These are phyloP conservation scores for Boletus rubescentipes DNA, from an alignment of 768 basidiomycete species.

Conservation along the genomic window DNA sequence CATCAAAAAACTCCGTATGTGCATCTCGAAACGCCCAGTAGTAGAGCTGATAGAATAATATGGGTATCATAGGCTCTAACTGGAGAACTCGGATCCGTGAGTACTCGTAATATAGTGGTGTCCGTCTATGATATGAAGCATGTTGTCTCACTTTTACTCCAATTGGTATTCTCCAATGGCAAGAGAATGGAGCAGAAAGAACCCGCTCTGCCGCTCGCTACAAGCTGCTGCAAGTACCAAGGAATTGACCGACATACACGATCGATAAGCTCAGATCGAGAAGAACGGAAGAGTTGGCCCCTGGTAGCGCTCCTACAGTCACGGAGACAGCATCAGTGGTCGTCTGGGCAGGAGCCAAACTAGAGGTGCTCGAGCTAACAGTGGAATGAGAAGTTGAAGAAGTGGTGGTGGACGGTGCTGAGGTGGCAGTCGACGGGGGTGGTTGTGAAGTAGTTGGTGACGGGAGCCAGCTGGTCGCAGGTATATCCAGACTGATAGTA, in stretches of 20 bases:
- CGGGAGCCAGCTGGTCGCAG: conserved; percentile 23
- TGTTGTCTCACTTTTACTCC: conserved; percentile 17
- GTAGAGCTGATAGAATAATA: conserved; percentile 16
- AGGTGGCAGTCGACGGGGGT: conserved; percentile 25
- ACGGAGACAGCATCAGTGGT: conserved; percentile 13
- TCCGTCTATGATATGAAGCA: conserved; percentile 21
- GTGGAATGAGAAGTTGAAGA: conserved; percentile 13
- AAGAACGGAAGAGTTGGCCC: conserved; percentile 10
- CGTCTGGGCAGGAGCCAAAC: conserved; percentile 20
- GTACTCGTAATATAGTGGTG: conserved; percentile 11
- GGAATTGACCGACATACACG: conserved; percentile 20
- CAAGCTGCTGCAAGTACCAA: conserved; percentile 11
- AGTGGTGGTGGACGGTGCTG: conserved; percentile 6
- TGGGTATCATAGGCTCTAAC: conserved; percentile 30
- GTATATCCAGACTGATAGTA: conserved; percentile 7
- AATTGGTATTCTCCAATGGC: background rate
- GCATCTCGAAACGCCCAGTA: conserved; percentile 6
- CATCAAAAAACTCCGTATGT: conserved; percentile 2
- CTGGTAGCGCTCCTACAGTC: conserved; percentile 13
- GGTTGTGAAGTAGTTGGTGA: conserved; percentile 24
- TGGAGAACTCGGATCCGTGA: conserved; percentile 22
- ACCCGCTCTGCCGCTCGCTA: conserved; percentile 8
- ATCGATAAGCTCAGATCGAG: conserved; percentile 14
- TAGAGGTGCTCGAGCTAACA: conserved; percentile 20
- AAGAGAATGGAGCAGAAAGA: conserved; percentile 6